Evolutionary conservation across 306 rosid species (phyloP).

Genomic region (Malus asiatica): DNA sequence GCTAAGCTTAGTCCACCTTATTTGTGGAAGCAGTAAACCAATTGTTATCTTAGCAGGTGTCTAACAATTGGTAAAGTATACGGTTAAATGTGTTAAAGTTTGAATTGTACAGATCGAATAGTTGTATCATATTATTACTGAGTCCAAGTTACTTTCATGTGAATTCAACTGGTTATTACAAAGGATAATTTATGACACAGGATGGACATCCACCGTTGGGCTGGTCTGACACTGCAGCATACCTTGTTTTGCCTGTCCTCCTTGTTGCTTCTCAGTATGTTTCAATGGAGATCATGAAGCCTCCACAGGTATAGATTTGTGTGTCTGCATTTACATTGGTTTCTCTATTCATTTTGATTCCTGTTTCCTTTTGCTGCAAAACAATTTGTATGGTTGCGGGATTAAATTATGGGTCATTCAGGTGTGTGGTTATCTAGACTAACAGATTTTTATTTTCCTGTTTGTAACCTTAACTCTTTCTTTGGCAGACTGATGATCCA

Average conservation of each 20-base stretch:
- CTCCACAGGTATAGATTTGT: conserved; percentile 66
- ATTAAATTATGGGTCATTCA: neutral
- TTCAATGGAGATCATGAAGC: conserved; percentile 98
- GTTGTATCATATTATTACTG: neutral
- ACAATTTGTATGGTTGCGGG: neutral
- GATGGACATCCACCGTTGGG: conserved; percentile 99
- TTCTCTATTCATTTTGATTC: conserved; percentile 2
- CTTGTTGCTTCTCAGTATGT: conserved; percentile 74
- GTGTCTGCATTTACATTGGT: neutral
- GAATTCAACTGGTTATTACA: conserved; percentile 1
- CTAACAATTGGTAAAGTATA: neutral
- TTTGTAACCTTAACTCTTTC: conserved; percentile 21
- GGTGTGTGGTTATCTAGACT: neutral
- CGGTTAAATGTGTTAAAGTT: neutral
- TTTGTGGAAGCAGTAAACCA: neutral
- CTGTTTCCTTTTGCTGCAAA: neutral
- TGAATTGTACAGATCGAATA: neutral
- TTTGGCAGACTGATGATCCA: conserved; percentile 89
- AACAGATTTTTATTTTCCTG: neutral
- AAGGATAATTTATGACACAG: conserved; percentile 36
- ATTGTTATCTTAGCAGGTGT: too few species aligned
- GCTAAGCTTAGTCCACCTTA: neutral
- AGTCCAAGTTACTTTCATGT: neutral
- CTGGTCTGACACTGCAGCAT: conserved; percentile 84
- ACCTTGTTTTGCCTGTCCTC: conserved; percentile 91